Percentiles rank a stretch among this genome's conserved stretches.
These are phyloP conservation scores for Vaccinium vitisidaea DNA, from an alignment of 148 eudicot genomes.

Conservation along the genomic window DNA sequence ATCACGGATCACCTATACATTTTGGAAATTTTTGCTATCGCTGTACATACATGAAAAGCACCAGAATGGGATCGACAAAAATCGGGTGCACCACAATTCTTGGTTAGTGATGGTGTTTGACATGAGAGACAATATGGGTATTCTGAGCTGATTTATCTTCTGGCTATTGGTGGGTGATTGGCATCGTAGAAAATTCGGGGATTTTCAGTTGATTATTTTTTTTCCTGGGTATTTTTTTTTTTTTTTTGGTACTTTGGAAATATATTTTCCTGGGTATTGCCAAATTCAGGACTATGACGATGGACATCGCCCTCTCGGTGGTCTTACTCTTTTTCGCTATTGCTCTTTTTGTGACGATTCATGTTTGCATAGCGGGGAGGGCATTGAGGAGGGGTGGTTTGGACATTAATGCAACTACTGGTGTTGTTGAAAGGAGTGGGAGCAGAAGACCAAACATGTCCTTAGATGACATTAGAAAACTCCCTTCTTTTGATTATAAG, in stretches of 20 bases:
- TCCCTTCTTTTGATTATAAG: conserved; percentile 21
- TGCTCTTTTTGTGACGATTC: conserved; percentile 23
- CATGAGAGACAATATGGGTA: neutral
- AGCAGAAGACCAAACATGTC: conserved; percentile 21
- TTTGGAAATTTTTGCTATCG: neutral
- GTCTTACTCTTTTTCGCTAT: conserved; percentile 16
- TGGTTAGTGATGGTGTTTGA: conserved; percentile 3
- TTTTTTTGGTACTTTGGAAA: too few species aligned
- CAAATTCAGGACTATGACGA: conserved; percentile 1
- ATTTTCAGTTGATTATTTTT: neutral
- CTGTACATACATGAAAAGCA: neutral
- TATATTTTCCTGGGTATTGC: neutral
- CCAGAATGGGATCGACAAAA: neutral
- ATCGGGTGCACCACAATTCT: neutral
- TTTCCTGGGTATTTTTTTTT: too few species aligned
- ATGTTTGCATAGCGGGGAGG: conserved; percentile 26
- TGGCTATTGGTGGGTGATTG: neutral
- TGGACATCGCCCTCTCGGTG: conserved; percentile 17
- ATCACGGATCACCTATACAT: neutral
- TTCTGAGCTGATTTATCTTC: neutral
- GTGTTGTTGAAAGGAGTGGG: neutral
- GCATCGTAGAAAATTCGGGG: neutral
- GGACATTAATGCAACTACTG: neutral
- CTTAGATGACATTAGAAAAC: conserved; percentile 20
- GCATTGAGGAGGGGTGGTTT: conserved; percentile 17